Evolutionary conservation across 192 early-diverging fungal genomes (phyloP), one percentile per base, ranked within the genome.

Genomic region (Spizellomyces sp.): DNA sequence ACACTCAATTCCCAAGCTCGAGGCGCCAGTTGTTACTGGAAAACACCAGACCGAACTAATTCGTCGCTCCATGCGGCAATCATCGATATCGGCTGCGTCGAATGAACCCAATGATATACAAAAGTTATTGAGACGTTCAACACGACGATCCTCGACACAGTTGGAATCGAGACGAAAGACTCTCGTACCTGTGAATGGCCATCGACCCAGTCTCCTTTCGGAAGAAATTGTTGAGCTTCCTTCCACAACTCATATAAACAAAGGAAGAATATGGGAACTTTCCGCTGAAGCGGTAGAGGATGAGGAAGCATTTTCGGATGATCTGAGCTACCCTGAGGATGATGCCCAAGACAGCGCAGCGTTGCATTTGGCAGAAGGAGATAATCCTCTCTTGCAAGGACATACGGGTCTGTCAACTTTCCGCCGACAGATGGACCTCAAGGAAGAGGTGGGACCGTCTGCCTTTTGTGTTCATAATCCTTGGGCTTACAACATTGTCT

Each of bases 301-400:
- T 12, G 64, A 68, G 8, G 21, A 27, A 17, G 71, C 61, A 62
- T 43, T 17, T 17, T 54, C 43, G 27, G 46, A 59, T 22, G 75
- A 55, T 9, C 9, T 41, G 5, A 19, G 8, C 15, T 22, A 48
- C 42, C 55, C 46, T 1, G 45, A 60, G n/a, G 52, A 62, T 19
- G 70, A 71, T 44, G 64, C 12, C 8, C 12, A 48, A 10, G 69
- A 47, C 19, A 0, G 48, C 17, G 19, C 48, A 60, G 66, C 66
- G 1, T 36, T 62, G 9, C 52, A 5, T 19, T 43, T 22, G 36
- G 61, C 47, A 36, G 63, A 73, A 19, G 43, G 48, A 43, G 76
- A 82, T 27, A 73, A 82, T 56, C 78, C 81, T 15, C n/a, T 82
- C 9, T 48, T 82, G 46, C 75, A 77, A 56, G 73, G 69, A 12